These are phyloP conservation scores for Saccharomycopsis lassenensis DNA, from an alignment of 805 yeast genomes.

Conservation along the genomic window DNA sequence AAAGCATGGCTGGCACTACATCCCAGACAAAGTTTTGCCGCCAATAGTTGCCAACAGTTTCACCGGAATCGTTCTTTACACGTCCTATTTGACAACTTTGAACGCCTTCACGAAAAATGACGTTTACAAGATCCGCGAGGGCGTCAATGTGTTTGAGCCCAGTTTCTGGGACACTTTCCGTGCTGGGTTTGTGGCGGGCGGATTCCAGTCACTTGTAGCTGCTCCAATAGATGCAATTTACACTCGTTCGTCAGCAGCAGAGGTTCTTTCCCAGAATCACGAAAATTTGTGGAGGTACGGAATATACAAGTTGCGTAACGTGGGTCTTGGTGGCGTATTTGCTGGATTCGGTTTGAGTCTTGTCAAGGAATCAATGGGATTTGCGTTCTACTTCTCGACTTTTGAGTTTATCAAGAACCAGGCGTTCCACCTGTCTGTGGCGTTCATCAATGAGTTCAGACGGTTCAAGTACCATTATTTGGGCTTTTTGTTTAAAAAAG, in stretches of 20 bases:
- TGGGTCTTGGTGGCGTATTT: conserved; percentile 77
- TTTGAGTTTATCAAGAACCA: conserved; percentile 73
- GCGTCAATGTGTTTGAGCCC: conserved; percentile 20
- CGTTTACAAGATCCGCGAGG: conserved; percentile 18
- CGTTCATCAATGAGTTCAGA: conserved; percentile 33
- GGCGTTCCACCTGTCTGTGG: conserved; percentile 39
- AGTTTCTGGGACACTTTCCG: conserved; percentile 46
- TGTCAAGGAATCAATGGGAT: conserved; percentile 69
- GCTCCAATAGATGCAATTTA: conserved; percentile 91
- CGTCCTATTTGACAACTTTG: conserved; percentile 58
- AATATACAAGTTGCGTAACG: conserved; percentile 48
- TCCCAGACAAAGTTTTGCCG: conserved; percentile 72
- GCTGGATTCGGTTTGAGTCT: conserved; percentile 80
- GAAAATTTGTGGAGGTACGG: conserved; percentile 74
- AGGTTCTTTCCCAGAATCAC: conserved; percentile 44
- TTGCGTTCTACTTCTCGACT: conserved; percentile 72
- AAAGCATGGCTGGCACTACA: conserved; percentile 74
- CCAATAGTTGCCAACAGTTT: conserved; percentile 82
- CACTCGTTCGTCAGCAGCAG: conserved; percentile 69
- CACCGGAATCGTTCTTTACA: conserved; percentile 79
- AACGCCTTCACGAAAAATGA: conserved; percentile 24
- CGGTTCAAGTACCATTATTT: conserved; percentile 28
- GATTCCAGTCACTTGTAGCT: conserved; percentile 79
- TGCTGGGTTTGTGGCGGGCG: conserved; percentile 83
- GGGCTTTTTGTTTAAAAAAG: conserved; percentile 20